Conservation (phyloP, 495 filamentous ascomycete species). For the Neurospora sp. region DNA sequence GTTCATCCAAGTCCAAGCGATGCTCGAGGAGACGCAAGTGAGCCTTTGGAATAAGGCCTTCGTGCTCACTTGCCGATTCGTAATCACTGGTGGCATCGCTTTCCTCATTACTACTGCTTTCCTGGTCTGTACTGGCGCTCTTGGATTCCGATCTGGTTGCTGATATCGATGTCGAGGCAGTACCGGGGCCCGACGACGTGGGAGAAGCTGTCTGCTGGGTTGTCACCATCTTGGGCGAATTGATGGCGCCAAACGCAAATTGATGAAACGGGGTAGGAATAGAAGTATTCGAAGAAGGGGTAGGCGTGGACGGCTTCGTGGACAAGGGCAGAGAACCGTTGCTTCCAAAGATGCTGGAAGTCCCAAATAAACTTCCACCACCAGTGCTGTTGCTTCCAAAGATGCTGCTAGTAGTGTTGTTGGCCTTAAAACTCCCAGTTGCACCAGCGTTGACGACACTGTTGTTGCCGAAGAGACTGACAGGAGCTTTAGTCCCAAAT, state of each 20-base stretch:
- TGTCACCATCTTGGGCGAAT: neutral
- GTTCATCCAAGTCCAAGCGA: conserved; percentile 12
- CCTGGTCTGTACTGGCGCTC: neutral
- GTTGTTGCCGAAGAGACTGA: neutral
- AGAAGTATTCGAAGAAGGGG: neutral
- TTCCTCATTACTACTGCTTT: neutral
- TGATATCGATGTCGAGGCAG: neutral
- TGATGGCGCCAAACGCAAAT: neutral
- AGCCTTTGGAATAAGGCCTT: neutral
- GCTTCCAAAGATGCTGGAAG: neutral
- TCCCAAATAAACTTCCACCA: no score
- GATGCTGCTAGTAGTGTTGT: neutral
- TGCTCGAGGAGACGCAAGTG: conserved; percentile 14
- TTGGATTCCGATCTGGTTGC: neutral
- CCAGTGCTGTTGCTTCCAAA: no score
- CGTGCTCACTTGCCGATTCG: neutral
- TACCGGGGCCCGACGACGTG: neutral
- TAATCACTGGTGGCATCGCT: neutral
- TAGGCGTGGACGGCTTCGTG: neutral
- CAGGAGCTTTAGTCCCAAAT: neutral
- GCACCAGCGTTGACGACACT: neutral
- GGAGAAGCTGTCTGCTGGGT: neutral
- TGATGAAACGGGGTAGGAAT: neutral
- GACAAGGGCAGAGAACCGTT: neutral
- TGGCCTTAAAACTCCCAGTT: neutral